Conservation (phyloP, 192 early-diverging fungal genomes). For the Backusella australiensis region DNA sequence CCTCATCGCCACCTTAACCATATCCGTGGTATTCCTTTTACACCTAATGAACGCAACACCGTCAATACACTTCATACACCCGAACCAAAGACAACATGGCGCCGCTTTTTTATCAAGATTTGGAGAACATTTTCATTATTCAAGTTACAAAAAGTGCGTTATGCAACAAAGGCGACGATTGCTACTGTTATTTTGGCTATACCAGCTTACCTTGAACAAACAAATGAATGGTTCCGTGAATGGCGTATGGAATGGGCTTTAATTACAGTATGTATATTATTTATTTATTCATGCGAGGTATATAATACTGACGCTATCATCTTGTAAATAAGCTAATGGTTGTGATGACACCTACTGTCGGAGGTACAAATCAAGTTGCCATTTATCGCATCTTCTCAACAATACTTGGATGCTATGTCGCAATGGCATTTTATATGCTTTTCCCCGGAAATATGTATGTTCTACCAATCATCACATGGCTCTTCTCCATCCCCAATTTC, state of each 20-base stretch:
- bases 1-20: background rate
- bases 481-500: slow-evolving; percentile 70
- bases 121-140: slow-evolving; percentile 64
- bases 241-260: slow-evolving; percentile 78
- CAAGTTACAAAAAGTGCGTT: slow-evolving; percentile 67
- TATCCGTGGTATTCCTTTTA: slow-evolving; percentile 12
- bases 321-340: slow-evolving; percentile 47
- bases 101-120: slow-evolving; percentile 48
- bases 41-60: slow-evolving; percentile 36
- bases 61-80: slow-evolving; percentile 60
- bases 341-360: slow-evolving; percentile 85
- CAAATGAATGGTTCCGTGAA: slow-evolving; percentile 49
- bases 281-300: background rate
- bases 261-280: slow-evolving; percentile 52
- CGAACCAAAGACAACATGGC: slow-evolving; percentile 46
- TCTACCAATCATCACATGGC: slow-evolving; percentile 49
- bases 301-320: background rate
- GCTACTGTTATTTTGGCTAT: slow-evolving; percentile 59
- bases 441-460: slow-evolving; percentile 46
- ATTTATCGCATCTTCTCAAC: slow-evolving; percentile 75
- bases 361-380: slow-evolving; percentile 70
- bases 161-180: slow-evolving; percentile 73
- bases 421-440: slow-evolving; percentile 55
- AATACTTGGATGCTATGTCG: slow-evolving; percentile 61
- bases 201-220: slow-evolving; percentile 62